Percentiles rank a stretch among this genome's conserved stretches.
Evolutionary conservation across 306 rosid species (phyloP).

Genomic region (Glycine soja): DNA sequence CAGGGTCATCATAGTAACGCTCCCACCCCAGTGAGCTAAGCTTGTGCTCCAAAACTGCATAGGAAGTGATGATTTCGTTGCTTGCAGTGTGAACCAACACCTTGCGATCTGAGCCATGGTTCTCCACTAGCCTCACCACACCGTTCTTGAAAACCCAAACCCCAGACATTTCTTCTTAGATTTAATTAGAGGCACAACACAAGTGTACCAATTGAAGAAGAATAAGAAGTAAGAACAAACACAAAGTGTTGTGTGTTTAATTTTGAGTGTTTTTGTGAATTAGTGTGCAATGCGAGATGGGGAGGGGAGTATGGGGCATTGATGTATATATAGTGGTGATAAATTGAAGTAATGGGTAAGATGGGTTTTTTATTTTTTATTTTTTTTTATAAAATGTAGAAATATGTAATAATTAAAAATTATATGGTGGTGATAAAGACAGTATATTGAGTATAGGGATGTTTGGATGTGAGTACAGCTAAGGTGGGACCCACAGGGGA

Average conservation of each 20-base stretch:
- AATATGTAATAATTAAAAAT: background rate
- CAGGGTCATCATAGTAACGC: slow-evolving; percentile 86
- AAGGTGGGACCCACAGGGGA: slow-evolving; percentile 47
- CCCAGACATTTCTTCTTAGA: slow-evolving; percentile 67
- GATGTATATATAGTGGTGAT: slow-evolving; percentile 54
- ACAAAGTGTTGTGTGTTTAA: background rate
- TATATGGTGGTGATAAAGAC: slow-evolving; percentile 21
- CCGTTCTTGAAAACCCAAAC: slow-evolving; percentile 97
- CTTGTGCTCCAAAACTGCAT: slow-evolving; percentile 66
- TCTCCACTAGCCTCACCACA: slow-evolving; percentile 82
- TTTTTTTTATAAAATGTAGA: background rate
- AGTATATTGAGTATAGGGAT: slow-evolving; percentile 7
- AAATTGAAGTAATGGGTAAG: slow-evolving; percentile 14
- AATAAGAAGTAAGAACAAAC: too few species aligned
- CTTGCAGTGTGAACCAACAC: slow-evolving; percentile 73
- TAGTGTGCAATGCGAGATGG: slow-evolving; percentile 32
- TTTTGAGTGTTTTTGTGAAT: background rate
- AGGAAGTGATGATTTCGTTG: slow-evolving; percentile 71
- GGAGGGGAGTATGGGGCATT: slow-evolving; percentile 35
- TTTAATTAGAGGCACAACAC: too few species aligned
- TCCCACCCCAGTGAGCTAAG: slow-evolving; percentile 83
- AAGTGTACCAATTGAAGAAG: background rate
- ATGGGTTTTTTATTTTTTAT: background rate
- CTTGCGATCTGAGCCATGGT: slow-evolving; percentile 71
- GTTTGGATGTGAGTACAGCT: slow-evolving; percentile 53